Evolutionary conservation across 2,329 filamentous ascomycete genomes (phyloP).

Genomic region (Atkinsonella hypoxylon): DNA sequence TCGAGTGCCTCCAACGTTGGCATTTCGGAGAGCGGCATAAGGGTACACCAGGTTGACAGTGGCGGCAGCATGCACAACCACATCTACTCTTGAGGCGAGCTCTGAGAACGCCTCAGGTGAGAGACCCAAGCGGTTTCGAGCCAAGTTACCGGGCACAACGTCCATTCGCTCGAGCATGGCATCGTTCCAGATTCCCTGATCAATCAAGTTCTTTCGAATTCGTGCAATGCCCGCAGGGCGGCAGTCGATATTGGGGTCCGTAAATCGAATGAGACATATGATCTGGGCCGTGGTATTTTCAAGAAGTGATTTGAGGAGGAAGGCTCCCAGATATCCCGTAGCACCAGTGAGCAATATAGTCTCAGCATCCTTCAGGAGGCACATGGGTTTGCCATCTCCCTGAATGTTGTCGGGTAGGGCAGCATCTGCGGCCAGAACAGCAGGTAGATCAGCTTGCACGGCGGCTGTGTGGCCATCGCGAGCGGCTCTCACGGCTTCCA

Average conservation of each 20-base stretch:
- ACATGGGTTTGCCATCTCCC: slow-evolving; percentile 39
- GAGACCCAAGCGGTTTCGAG: slow-evolving; percentile 56
- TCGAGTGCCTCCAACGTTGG: slow-evolving; percentile 69
- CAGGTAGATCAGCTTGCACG: slow-evolving; percentile 63
- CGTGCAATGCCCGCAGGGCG: slow-evolving; percentile 57
- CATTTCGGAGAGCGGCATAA: slow-evolving; percentile 60
- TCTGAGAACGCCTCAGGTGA: slow-evolving; percentile 52
- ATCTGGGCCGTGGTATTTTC: slow-evolving; percentile 57
- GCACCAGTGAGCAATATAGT: slow-evolving; percentile 63
- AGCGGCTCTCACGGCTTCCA: slow-evolving; percentile 57
- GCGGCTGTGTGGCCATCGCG: slow-evolving; percentile 62
- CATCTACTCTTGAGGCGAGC: slow-evolving; percentile 52
- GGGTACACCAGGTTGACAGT: slow-evolving; percentile 74
- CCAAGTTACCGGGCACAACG: slow-evolving; percentile 61
- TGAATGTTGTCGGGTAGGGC: slow-evolving; percentile 58
- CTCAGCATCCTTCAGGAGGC: slow-evolving; percentile 50
- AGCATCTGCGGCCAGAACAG: slow-evolving; percentile 54
- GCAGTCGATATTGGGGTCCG: slow-evolving; percentile 52
- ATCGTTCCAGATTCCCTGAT: slow-evolving; percentile 66
- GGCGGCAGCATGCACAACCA: slow-evolving; percentile 66
- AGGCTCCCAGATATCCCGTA: slow-evolving; percentile 66
- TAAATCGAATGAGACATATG: slow-evolving; percentile 62
- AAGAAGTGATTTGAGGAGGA: slow-evolving; percentile 56
- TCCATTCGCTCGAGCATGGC: slow-evolving; percentile 68
- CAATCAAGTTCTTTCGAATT: slow-evolving; percentile 64